Evolutionary conservation across 75 land plant genomes (phyloP).

Genomic region (Sequoiadendron giganteum): DNA sequence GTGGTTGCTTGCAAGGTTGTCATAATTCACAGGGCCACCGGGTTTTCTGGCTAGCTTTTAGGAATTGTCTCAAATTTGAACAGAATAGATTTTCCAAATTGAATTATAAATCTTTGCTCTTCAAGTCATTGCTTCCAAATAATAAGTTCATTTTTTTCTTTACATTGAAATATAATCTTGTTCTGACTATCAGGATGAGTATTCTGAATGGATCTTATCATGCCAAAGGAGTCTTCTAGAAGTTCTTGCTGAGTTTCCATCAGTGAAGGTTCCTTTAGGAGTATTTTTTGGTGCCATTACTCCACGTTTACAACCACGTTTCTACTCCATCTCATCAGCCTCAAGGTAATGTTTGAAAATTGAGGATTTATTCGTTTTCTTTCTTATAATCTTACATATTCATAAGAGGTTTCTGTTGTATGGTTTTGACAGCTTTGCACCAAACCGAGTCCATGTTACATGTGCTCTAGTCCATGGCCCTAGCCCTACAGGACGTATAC

Average conservation of each 20-base stretch:
- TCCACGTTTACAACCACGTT: conserved; percentile 47
- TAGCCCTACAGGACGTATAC: conserved; percentile 46
- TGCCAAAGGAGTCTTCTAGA: conserved; percentile 42
- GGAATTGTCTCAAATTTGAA: background rate
- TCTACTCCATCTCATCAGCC: conserved; percentile 52
- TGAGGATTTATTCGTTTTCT: background rate
- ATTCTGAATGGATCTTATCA: conserved; percentile 27
- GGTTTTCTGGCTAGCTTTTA: background rate
- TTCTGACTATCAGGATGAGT: conserved; percentile 30
- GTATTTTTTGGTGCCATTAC: conserved; percentile 47
- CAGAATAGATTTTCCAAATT: background rate
- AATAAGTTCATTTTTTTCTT: background rate
- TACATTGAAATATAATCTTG: background rate
- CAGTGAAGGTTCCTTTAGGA: conserved; percentile 37
- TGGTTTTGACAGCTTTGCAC: conserved; percentile 18
- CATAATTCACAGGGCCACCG: background rate
- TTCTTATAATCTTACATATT: background rate
- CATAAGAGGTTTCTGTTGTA: background rate
- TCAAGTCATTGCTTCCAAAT: background rate
- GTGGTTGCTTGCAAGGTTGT: background rate
- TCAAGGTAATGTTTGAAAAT: conserved; percentile 19
- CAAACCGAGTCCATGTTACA: conserved; percentile 39
- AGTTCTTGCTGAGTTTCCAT: conserved; percentile 41
- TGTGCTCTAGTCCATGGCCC: conserved; percentile 41
- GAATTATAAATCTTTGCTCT: background rate